These are phyloP conservation scores for Hemisphaericaspora xylofermentans DNA, from an alignment of 1,139 yeast genomes.

Conservation along the genomic window DNA sequence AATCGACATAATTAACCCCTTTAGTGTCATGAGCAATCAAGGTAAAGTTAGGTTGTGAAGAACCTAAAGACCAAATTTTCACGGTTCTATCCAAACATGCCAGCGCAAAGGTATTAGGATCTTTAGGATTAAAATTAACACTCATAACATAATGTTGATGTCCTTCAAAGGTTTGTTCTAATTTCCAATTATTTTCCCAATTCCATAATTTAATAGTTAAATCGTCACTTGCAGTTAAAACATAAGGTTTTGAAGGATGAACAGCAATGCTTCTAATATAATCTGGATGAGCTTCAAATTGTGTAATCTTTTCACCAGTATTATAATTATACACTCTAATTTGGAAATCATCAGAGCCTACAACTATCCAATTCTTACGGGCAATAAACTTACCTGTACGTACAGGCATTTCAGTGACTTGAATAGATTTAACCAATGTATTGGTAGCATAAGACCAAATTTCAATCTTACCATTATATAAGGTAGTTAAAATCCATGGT, in stretches of 20 bases:
- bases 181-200: conserved; percentile 92
- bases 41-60: conserved; percentile 87
- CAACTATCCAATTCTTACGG: conserved; percentile 95
- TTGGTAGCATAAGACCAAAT: conserved; percentile 92
- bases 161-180: conserved; percentile 90
- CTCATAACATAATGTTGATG: conserved; percentile 96
- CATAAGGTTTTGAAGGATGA: conserved; percentile 88
- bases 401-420: conserved; percentile 91
- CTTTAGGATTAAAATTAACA: conserved; percentile 93
- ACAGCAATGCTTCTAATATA: conserved; percentile 91
- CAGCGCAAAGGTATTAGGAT: conserved; percentile 95
- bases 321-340: conserved; percentile 90
- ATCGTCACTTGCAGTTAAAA: conserved; percentile 90
- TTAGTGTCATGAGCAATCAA: conserved; percentile 86
- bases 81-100: conserved; percentile 96
- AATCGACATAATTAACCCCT: conserved; percentile 95
- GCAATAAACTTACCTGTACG: conserved; percentile 95
- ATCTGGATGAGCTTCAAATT: conserved; percentile 98
- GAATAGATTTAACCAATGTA: conserved; percentile 50
- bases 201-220: conserved; percentile 92
- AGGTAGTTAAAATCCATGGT: conserved; percentile 91
- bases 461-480: conserved; percentile 83
- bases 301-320: conserved; percentile 90
- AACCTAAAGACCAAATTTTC: conserved; percentile 94
- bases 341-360: conserved; percentile 94